Conservation (phyloP, 148 eudicot species). For the Euryodendron excelsum region DNA sequence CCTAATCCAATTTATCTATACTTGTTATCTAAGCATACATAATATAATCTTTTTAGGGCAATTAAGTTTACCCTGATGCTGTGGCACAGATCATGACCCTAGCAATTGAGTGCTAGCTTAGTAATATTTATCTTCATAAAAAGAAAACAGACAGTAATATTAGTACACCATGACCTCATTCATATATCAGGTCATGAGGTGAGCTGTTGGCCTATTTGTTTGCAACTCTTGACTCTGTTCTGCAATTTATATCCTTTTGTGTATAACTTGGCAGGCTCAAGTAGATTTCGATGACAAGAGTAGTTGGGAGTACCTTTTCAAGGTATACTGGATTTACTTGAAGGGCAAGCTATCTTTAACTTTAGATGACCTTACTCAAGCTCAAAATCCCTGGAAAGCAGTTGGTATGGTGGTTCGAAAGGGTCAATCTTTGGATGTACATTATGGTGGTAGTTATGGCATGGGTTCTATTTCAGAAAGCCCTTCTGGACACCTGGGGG, state of each 20-base stretch:
- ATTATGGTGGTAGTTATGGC: constrained; percentile 17
- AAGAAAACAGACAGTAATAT: neutral
- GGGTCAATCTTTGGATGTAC: constrained; percentile 14
- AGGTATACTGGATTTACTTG: constrained; percentile 75
- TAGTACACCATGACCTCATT: neutral
- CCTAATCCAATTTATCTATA: neutral
- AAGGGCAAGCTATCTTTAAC: constrained; percentile 76
- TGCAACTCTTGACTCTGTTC: neutral
- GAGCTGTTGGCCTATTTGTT: neutral
- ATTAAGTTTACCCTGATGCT: neutral
- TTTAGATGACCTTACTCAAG: constrained; percentile 60
- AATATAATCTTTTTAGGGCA: neutral
- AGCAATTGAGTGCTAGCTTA: neutral
- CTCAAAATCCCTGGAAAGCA: constrained; percentile 69
- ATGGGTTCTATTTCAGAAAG: constrained; percentile 18
- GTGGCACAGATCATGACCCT: neutral
- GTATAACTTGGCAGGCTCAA: constrained; percentile 51
- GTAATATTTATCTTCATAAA: neutral
- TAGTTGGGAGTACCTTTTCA: constrained; percentile 98
- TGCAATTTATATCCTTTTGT: neutral
- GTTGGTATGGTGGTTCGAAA: constrained; percentile 16
- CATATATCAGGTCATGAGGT: too few relatives aligned
- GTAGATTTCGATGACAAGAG: constrained; percentile 92
- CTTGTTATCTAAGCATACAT: neutral
- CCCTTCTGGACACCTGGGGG: constrained; percentile 31